These are phyloP conservation scores for Hibiscus syriacus DNA, from an alignment of 345 rosid genomes.

Conservation along the genomic window DNA sequence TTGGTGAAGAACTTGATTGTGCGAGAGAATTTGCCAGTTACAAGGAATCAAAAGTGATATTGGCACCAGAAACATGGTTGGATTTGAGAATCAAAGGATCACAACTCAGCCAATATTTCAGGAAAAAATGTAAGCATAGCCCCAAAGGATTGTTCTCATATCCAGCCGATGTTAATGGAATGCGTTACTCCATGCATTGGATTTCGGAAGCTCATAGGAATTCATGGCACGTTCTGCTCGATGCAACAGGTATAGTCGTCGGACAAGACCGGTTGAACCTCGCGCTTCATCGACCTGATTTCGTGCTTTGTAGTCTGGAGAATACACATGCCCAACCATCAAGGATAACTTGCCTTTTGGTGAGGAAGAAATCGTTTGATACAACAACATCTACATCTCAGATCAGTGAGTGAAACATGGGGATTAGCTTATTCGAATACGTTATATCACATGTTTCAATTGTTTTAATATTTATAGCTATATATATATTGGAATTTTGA, in stretches of 20 bases:
- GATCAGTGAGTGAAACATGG: background rate
- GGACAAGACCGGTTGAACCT: constrained; percentile 43
- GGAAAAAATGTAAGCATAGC: constrained; percentile 53
- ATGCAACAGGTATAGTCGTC: constrained; percentile 29
- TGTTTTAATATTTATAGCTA: constrained; percentile 3
- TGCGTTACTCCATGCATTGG: constrained; percentile 61
- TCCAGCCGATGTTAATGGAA: constrained; percentile 34
- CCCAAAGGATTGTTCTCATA: constrained; percentile 56
- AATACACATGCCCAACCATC: constrained; percentile 30
- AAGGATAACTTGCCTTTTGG: constrained; percentile 36
- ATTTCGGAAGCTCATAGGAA: constrained; percentile 65
- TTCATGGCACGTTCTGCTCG: constrained; percentile 62
- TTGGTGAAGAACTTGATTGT: constrained; percentile 36
- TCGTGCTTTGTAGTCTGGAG: constrained; percentile 25
- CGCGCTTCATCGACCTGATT: constrained; percentile 47
- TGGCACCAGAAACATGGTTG: constrained; percentile 54
- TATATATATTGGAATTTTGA: constrained; percentile 6
- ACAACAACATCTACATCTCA: constrained; percentile 9
- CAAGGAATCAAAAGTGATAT: constrained; percentile 46
- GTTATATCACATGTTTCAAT: background rate
- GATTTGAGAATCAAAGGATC: constrained; percentile 65
- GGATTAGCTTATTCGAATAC: background rate
- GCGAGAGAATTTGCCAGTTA: constrained; percentile 31
- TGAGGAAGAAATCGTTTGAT: constrained; percentile 41
- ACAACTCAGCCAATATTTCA: constrained; percentile 54